Evolutionary conservation across 331 rosid species (phyloP), one percentile per base, ranked within the genome.

Genomic region (Acacia concinna): DNA sequence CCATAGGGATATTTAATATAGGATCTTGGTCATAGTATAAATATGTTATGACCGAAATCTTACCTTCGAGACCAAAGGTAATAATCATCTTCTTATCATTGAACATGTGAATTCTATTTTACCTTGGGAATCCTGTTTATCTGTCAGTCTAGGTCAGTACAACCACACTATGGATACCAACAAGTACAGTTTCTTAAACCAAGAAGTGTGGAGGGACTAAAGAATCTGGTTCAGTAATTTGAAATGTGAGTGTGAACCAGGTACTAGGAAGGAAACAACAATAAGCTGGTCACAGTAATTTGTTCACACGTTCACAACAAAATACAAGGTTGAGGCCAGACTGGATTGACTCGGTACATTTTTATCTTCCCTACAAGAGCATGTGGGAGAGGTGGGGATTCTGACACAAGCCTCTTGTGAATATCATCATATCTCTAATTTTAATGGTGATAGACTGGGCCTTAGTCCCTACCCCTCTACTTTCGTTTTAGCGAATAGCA

Each of bases 391-490:
- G 81, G 90, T 81, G 84, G 84, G 85, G 83, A 79, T 85, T 86
- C 93, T 91, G 90, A 90, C 98, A 88, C 83, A 84, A 84, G 51
- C 63, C 85, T 86, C 37, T 84, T 78, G 71, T 79, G 83, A 78
- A 82, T 85, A 79, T 84, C 78, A 85, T 79, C 70, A 52, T 35
- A 60, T 68, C 88, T 76, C 84, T 37, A 49, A 60, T 70, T 78
- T 77, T 69, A 59, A 49, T 78, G 70, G 79, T 78, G 23, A 83
- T 79, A 62, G 31, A 28, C 4, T 76, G 85, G 86, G 90, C 51
- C 86, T 74, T 79, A 76, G 82, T 8, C 30, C 6, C 20, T 40
- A 21, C 67, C 84, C 11, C 30, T 2, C 20, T 40, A 21, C 67
- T 23, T 25, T 31, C 6, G 17, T 56, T 10, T 23, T 23, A 56